Conservation (phyloP, 2,329 filamentous ascomycete genomes). For the Cercospora janseana region DNA sequence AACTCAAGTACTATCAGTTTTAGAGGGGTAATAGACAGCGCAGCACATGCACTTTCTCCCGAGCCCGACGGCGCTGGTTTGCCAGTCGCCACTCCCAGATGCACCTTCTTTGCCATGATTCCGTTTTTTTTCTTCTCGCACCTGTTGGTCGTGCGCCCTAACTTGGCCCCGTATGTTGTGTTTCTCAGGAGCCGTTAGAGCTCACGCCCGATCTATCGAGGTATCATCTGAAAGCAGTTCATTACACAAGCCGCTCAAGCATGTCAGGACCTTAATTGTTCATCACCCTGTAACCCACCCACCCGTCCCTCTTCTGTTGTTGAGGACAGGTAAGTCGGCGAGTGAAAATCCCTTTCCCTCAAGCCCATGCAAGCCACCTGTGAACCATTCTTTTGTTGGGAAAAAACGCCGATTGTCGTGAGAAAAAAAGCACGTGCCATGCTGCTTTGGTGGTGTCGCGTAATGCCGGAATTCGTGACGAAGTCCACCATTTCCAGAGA, state of each 20-base stretch:
- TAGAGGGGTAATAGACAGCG: slow-evolving; percentile 5
- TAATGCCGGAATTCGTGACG: slow-evolving; percentile 16
- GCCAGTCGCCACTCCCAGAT: slow-evolving; percentile 15
- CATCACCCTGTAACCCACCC: slow-evolving; percentile 14
- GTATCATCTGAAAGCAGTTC: slow-evolving; percentile 23
- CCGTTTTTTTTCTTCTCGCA: too few relatives aligned
- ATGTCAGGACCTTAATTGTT: slow-evolving; percentile 5
- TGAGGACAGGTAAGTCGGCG: slow-evolving; percentile 15
- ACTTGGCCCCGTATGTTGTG: slow-evolving; percentile 11
- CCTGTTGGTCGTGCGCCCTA: slow-evolving; percentile 6
- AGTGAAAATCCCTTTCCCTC: slow-evolving; percentile 14
- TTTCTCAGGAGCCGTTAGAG: slow-evolving; percentile 16
- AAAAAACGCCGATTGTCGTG: slow-evolving; percentile 17
- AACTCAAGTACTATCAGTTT: slow-evolving; percentile 12
- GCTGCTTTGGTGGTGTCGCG: slow-evolving; percentile 19
- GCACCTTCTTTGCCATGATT: slow-evolving; percentile 12
- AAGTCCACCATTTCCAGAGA: slow-evolving; percentile 15
- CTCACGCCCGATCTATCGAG: slow-evolving; percentile 20
- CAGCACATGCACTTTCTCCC: slow-evolving; percentile 9
- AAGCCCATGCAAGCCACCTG: slow-evolving; percentile 20
- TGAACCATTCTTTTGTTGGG: slow-evolving; percentile 12
- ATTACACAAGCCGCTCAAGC: slow-evolving; percentile 13
- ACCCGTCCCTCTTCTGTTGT: slow-evolving; percentile 14
- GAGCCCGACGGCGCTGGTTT: slow-evolving; percentile 8
- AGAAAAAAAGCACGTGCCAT: slow-evolving; percentile 21